Evolutionary conservation across 352 stramenopile genomes (phyloP).

Genomic region (Phytophthora lateralis): DNA sequence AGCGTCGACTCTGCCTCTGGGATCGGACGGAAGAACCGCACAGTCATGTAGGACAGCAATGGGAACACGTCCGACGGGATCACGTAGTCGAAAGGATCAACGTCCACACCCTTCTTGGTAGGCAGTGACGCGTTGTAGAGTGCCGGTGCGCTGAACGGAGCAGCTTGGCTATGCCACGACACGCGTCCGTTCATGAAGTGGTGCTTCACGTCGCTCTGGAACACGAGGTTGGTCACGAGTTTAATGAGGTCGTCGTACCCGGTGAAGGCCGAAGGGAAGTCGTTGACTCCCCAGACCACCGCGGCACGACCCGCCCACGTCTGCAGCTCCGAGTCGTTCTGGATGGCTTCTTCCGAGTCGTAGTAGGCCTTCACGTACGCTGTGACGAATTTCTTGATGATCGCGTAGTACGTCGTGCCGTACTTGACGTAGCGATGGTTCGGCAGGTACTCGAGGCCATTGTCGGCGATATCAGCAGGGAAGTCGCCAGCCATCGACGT

Average conservation of each 20-base stretch:
- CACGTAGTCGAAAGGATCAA: constrained; percentile 41
- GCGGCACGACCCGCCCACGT: constrained; percentile 37
- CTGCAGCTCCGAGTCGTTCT: constrained; percentile 45
- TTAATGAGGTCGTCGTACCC: constrained; percentile 29
- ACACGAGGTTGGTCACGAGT: constrained; percentile 41
- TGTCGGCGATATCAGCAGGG: constrained; percentile 20
- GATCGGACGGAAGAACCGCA: constrained; percentile 28
- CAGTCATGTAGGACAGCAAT: constrained; percentile 26
- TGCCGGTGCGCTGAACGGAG: constrained; percentile 30
- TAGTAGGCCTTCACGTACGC: constrained; percentile 46
- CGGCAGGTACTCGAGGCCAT: constrained; percentile 29
- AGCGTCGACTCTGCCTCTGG: constrained; percentile 25
- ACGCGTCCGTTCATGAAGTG: constrained; percentile 45
- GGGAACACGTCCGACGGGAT: constrained; percentile 47
- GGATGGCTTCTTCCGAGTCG: constrained; percentile 20
- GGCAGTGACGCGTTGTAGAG: constrained; percentile 37
- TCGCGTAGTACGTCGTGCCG: constrained; percentile 25
- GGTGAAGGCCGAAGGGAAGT: constrained; percentile 31
- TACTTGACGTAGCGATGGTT: constrained; percentile 40
- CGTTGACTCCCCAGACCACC: constrained; percentile 28
- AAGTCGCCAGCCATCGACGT: constrained; percentile 23
- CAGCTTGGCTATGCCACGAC: constrained; percentile 38
- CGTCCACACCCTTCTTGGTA: constrained; percentile 24
- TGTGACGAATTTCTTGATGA: constrained; percentile 39
- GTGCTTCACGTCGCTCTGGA: constrained; percentile 41